phyloP scores from a whole-genome alignment of 2,329 filamentous ascomycete genomes.

The Neofusicoccum kwambonambiense region DNA sequence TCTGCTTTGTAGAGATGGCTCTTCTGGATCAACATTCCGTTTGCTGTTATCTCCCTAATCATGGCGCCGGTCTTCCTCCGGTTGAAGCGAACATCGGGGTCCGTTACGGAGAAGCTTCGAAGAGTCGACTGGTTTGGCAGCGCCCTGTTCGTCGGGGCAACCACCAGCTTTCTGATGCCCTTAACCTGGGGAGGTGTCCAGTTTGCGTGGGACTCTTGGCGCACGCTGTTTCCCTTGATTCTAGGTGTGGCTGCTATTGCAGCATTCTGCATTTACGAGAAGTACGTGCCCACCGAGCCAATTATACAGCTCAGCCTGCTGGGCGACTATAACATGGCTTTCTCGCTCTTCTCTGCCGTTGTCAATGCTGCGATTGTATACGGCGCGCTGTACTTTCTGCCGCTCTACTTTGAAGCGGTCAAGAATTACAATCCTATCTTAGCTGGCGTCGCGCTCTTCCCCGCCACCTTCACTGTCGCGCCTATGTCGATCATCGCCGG shows the following conservation, averaged over 20 bases:
- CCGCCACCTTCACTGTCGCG: constrained; percentile 28
- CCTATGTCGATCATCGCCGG: constrained; percentile 27
- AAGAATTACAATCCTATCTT: constrained; percentile 31
- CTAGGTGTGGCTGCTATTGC: constrained; percentile 34
- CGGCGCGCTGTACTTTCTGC: constrained; percentile 43
- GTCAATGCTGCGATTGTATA: constrained; percentile 38
- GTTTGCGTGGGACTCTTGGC: constrained; percentile 40
- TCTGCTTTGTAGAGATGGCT: constrained; percentile 38
- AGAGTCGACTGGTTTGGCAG: constrained; percentile 45
- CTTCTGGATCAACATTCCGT: constrained; percentile 42
- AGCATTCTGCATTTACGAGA: constrained; percentile 28
- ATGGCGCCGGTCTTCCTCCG: constrained; percentile 38
- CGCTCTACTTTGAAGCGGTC: constrained; percentile 49
- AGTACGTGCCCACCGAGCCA: constrained; percentile 25
- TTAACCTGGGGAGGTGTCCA: constrained; percentile 45
- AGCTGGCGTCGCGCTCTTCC: constrained; percentile 36
- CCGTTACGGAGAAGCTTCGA: constrained; percentile 27
- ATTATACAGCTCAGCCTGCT: constrained; percentile 48
- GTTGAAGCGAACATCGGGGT: constrained; percentile 33
- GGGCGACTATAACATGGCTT: constrained; percentile 39
- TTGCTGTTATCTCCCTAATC: constrained; percentile 28
- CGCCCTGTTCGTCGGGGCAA: constrained; percentile 38
- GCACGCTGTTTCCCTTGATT: constrained; percentile 41
- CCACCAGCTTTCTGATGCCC: constrained; percentile 41
- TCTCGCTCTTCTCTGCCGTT: constrained; percentile 37